A percentile compares a stretch with the other conserved stretches of the same genome.
Evolutionary conservation across 331 rosid genomes (phyloP).

Genomic region (Erythrophleum ivorense): DNA sequence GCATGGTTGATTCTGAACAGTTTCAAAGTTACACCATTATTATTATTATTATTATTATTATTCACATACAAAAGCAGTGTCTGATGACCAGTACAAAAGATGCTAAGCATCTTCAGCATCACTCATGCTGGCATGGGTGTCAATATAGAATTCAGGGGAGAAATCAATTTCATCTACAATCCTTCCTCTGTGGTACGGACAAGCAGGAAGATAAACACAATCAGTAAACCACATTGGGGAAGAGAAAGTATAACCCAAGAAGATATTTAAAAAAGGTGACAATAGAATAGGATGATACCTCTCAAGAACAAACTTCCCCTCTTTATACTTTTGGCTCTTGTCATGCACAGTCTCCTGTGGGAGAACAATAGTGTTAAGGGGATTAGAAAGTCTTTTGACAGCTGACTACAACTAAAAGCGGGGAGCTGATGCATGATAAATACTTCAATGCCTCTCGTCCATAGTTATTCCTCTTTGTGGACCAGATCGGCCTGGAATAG

Average conservation of each 20-base stretch:
- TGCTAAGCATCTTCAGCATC: constrained; percentile 75
- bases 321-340: constrained; percentile 84
- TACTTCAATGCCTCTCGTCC: neutral
- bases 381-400: constrained; percentile 7
- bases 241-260: neutral
- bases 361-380: constrained; percentile 6
- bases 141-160: constrained; percentile 66
- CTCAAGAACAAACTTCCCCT: constrained; percentile 93
- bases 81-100: constrained; percentile 16
- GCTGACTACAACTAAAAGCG: neutral
- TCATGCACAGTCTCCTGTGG: constrained; percentile 85
- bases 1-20: constrained; percentile 24
- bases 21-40: constrained; percentile 24
- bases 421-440: neutral
- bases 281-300: constrained; percentile 54
- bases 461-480: neutral
- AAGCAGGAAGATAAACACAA: neutral
- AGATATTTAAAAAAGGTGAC: constrained; percentile 22
- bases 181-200: constrained; percentile 66
- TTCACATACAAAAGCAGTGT: constrained; percentile 1
- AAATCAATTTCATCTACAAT: constrained; percentile 72
- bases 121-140: constrained; percentile 60
- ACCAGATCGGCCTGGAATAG: neutral
- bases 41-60: neutral
- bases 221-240: constrained; percentile 24